These are phyloP conservation scores for Dryas alaskensis DNA, from an alignment of 306 rosid species.

Conservation along the genomic window DNA sequence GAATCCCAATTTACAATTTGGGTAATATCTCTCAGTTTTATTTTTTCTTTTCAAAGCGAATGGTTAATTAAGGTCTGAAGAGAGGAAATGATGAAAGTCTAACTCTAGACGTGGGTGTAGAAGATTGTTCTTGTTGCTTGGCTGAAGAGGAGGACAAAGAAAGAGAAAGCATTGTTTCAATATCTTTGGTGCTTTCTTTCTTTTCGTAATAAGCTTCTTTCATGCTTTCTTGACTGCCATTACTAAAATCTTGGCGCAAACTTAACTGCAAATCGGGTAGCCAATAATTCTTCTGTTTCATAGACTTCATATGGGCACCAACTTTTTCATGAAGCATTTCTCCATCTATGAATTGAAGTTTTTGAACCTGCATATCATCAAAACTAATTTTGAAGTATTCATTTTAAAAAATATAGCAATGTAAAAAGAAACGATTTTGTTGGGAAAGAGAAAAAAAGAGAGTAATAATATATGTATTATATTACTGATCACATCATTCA, in stretches of 20 bases:
- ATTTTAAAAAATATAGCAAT: too few relatives aligned
- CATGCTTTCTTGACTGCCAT: slow-evolving; percentile 18
- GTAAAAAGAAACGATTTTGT: too few relatives aligned
- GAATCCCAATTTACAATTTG: slow-evolving; percentile 23
- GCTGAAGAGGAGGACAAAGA: slow-evolving; percentile 43
- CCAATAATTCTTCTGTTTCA: slow-evolving; percentile 38
- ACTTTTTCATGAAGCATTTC: slow-evolving; percentile 12
- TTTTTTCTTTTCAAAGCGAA: background rate
- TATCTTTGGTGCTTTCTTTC: slow-evolving; percentile 30
- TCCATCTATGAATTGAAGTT: slow-evolving; percentile 15
- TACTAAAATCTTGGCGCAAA: slow-evolving; percentile 35
- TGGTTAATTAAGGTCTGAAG: background rate
- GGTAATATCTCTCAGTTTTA: background rate
- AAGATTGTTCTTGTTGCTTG: slow-evolving; percentile 14
- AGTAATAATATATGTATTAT: too few relatives aligned
- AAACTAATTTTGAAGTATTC: background rate
- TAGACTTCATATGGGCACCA: slow-evolving; percentile 9
- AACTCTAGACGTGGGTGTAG: slow-evolving; percentile 2
- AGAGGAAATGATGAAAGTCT: too few relatives aligned
- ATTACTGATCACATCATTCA: too few relatives aligned
- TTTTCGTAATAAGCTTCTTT: background rate
- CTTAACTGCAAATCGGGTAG: slow-evolving; percentile 42
- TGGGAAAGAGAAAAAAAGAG: too few relatives aligned
- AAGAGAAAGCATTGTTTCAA: slow-evolving; percentile 50
- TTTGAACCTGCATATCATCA: slow-evolving; percentile 32